Evolutionary conservation across 2,329 filamentous ascomycete genomes (phyloP), one percentile per base, ranked within the genome.

Genomic region (Diaporthe aspalathi): DNA sequence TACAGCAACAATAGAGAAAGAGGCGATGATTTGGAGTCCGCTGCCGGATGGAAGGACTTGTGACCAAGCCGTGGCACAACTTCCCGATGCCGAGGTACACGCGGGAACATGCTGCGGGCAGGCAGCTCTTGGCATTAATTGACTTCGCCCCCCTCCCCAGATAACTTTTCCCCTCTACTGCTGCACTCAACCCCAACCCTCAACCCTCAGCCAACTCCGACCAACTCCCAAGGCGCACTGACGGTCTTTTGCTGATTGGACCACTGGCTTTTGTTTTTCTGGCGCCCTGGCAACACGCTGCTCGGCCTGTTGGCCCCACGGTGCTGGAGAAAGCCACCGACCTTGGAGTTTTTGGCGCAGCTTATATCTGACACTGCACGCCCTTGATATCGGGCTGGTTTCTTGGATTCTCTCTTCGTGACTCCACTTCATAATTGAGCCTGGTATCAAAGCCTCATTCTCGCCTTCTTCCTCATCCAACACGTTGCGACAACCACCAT

Each of bases 401-500:
- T 16, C 24, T 66, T 11, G 35, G 43, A 40, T 27, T 27, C 27
- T 29, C 22, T 53, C 52, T 52, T 27, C 70, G 40, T 57, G 5
- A 49, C 45, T 53, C 27, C 11, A 27, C 62, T 27, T 27, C 47
- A 62, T 32, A 32, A 24, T 24, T 47, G 45, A 52, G 16, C 16
- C 11, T 54, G 5, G 24, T 38, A 57, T 49, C 32, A 60, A 47
- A 45, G 6, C 24, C 29, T 17, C 49, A 14, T 43, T 22, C 29
- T 17, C 49, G 11, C 35, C 29, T 12, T 50, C 57, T 27, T 63
- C 22, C 29, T 54, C 57, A 35, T 63, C 22, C 29, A 57, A 35
- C 22, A 53, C 68, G 35, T 68, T 70, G 63, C 40, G 43, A 54
- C 62, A 70, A 43, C 70, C 81, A 86, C 73, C 79, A 97, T 97